A percentile compares a stretch with the other conserved stretches of the same genome.
Conservation (phyloP, 352 stramenopile genomes). For the Pythium dissotocum region DNA sequence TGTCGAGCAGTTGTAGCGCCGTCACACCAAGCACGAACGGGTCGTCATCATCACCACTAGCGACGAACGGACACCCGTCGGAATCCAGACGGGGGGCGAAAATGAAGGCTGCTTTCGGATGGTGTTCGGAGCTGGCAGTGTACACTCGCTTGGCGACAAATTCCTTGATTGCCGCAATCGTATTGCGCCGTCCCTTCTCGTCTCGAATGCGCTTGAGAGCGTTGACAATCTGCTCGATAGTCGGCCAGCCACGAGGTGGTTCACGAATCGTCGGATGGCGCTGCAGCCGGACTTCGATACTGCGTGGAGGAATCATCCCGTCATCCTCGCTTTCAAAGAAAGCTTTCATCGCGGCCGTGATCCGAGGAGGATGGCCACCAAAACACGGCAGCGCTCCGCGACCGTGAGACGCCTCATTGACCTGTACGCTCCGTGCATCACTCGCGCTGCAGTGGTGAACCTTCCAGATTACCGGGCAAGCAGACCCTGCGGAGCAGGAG, state of each 20-base stretch:
- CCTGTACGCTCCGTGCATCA: neutral
- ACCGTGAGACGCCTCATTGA: neutral
- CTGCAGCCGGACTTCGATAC: neutral
- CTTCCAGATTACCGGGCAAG: constrained; percentile 7
- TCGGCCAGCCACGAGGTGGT: constrained; percentile 7
- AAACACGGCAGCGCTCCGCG: neutral
- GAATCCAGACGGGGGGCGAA: neutral
- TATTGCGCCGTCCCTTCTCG: constrained; percentile 4
- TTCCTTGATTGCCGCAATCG: constrained; percentile 5
- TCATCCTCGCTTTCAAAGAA: neutral
- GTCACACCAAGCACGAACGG: neutral
- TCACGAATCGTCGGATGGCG: neutral
- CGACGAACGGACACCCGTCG: neutral
- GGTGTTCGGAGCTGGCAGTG: neutral
- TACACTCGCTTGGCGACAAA: neutral
- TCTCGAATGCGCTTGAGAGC: constrained; percentile 13
- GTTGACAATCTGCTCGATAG: constrained; percentile 2
- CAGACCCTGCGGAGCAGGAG: neutral
- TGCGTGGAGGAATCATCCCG: neutral
- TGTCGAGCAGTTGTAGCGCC: neutral
- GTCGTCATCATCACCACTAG: neutral
- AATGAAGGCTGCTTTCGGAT: neutral
- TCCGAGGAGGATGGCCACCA: constrained; percentile 2
- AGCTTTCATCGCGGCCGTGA: constrained; percentile 8
- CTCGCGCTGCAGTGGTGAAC: neutral